Evolutionary conservation across 2,329 filamentous ascomycete genomes (phyloP), one percentile per base, ranked within the genome.

Genomic region (Paraconiothyrium sp.): DNA sequence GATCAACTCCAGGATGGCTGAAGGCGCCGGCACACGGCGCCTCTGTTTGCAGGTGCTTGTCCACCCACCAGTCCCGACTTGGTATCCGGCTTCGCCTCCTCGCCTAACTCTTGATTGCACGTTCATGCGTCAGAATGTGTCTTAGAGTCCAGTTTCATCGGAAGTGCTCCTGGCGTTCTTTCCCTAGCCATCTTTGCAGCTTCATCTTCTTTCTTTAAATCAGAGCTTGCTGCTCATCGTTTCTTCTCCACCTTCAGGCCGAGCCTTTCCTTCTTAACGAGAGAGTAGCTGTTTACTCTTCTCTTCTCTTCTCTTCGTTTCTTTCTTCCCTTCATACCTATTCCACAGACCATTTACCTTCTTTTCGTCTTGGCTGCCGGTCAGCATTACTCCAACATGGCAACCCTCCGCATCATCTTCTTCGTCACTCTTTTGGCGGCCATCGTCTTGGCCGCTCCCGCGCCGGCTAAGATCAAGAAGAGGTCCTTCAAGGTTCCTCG

Each of bases 401-500:
- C 74, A 64, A 76, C 75, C 55, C 66, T 74, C 51, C 65, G 72
- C 37, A 60, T 81, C 56, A 64, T 82, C 57, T 68, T 83, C 66
- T 70, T 86, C 61, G 71, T 85, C 64, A 80, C 83, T 74, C 75
- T 87, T 61, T 72, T 86, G 67, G 79, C 79, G 41, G 76, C 83
- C 46, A 69, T 84, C 48, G 81, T 79, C 59, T 74, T 85, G 44
- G 83, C 85, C 32, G 82, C 81, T 34, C 82, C 83, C 4, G 64
- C 74, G 66, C 73, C 79, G 44, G 55, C 68, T 41, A 70, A 66
- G 54, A 70, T 85, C 9, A 74, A 82, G 65, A 86, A 86, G 73
- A 82, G 85, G 24, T 87, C 87, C 8, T 91, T 90, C 80, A 86
- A 84, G 73, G 84, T 91, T 37, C 83, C 86, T 54, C 83, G 89